Base-by-base conservation (phyloP, 2,329 filamentous ascomycete species). In the Pseudogymnoascus sp. region DNA sequence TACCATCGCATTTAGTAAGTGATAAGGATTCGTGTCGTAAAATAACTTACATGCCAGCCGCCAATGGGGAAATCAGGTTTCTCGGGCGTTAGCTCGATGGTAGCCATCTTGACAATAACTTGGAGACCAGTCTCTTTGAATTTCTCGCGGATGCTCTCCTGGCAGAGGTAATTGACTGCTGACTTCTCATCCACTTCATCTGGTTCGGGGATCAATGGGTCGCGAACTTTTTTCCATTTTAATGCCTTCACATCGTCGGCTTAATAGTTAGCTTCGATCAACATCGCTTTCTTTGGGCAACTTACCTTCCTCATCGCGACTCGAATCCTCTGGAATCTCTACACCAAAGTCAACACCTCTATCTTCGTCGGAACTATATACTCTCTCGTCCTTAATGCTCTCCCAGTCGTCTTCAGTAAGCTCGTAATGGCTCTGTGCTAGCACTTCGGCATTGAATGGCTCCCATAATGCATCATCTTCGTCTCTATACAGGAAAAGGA, bases 91-190 rank as follows among this genome's bases (percentile, higher is more conserved):
- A 87, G 74, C 42, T 85, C 76, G 59, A 87, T 81, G 36, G 78
- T 80, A 1, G 82, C 78, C 65, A 89, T 75, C 68, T 87, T 87
- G 33, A 87, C 79, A 59, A 88, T 84, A 36, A 88, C 71, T 66
- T 89, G 86, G 3, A 88, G 68, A 1, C 80, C 79, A 1, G 8
- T 60, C 6, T 60, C 48, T 5, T 36, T 27, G 18, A 40, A 62
- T 36, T 31, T 59, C 36, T 27, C 60, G 59, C 18, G 42, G 5
- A 45, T 62, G 64, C 9, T 59, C 64, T 42, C 25, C 61, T 18
- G 66, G 63, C 15, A 67, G 62, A 13, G 66, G 61, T 59, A 59
- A 6, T 59, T 21, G 18, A 59, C 33, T 39, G 21, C 15, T 31
- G 12, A 10, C 36, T 39, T 7, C 7, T 59, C 33, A 39, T 39